Evolutionary conservation across 179 eudicot genomes (phyloP), one percentile per base, ranked within the genome.

Genomic region (Spinacia oleracea): DNA sequence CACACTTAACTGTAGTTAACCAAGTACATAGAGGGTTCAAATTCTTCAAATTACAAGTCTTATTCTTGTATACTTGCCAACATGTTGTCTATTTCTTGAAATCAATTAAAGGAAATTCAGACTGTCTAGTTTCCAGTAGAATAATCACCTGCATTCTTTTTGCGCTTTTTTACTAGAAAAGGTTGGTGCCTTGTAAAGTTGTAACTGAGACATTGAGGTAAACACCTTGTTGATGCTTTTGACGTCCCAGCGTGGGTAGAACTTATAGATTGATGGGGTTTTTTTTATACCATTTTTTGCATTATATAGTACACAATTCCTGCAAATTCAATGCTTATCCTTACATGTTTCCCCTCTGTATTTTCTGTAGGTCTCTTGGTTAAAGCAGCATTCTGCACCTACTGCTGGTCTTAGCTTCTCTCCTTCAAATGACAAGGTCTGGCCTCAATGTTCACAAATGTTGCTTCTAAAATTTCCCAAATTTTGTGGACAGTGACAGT

Each of bases 331-430:
- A 29, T 55, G 38, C 4, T 69, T 66, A 65, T 0, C 75, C 34
- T 29, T 71, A 31, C 35, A 32, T 59, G 46, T 25, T 67, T 73
- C 43, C 40, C 60, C 10, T 35, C 27, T 83, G 25, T 68, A 58
- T 73, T 23, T 20, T 69, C 72, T 46, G 51, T 87, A 95, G 98
- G 91, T 85, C 67, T 95, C 98, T 81, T 95, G 98, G 98, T 74
- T 88, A 85, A 95, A 91, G 90, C 98, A 95, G 87, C 97, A 95
- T 82, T 93, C 98, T 53, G 98, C 98, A 40, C 98, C 98, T 72
- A 89, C 93, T 32, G 82, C 94, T 83, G 98, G 95, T 65, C 87
- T 95, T 83, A 83, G 98, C 81, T 95, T 93, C 83, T 93, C 95
- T 71, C 97, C 98, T 78, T 86, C 97, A 71, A 91, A 91, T 85